These are phyloP conservation scores for Brassica hybrid DNA, from an alignment of 441 rosid species.

Conservation along the genomic window DNA sequence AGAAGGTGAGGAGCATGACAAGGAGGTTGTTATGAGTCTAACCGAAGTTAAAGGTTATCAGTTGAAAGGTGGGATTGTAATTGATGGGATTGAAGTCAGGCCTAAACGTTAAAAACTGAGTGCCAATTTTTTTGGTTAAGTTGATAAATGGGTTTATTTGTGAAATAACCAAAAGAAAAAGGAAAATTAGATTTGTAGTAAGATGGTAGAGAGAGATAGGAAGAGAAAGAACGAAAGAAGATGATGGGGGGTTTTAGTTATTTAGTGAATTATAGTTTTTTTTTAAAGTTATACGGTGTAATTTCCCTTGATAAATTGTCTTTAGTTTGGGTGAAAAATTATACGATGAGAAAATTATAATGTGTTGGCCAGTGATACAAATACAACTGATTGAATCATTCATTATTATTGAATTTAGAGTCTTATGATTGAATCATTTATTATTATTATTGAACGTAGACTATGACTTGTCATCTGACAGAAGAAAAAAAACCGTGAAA, in stretches of 20 bases:
- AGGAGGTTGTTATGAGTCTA: slow-evolving; percentile 58
- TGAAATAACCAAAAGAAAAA: too few relatives aligned
- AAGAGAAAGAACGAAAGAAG: too few relatives aligned
- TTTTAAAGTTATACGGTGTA: too few relatives aligned
- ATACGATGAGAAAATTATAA: neutral
- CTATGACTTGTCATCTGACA: neutral
- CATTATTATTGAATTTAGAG: neutral
- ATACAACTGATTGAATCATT: neutral
- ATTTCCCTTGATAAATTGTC: neutral
- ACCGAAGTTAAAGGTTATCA: slow-evolving; percentile 68
- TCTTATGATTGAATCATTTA: neutral
- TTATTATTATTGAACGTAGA: too few relatives aligned
- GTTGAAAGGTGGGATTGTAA: slow-evolving; percentile 64
- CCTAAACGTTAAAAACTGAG: slow-evolving; percentile 38
- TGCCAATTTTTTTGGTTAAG: slow-evolving; percentile 1
- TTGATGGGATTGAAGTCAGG: slow-evolving; percentile 68
- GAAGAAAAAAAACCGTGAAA: too few relatives aligned
- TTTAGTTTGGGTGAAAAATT: neutral
- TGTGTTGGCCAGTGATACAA: neutral
- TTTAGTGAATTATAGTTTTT: too few relatives aligned
- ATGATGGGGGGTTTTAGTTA: too few relatives aligned
- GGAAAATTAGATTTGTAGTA: too few relatives aligned
- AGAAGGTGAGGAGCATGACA: slow-evolving; percentile 34
- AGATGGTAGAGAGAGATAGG: too few relatives aligned
- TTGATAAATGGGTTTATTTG: neutral